These are phyloP conservation scores for Melanomma pulvis-pyrius DNA, from an alignment of 495 filamentous ascomycete genomes.

Conservation along the genomic window DNA sequence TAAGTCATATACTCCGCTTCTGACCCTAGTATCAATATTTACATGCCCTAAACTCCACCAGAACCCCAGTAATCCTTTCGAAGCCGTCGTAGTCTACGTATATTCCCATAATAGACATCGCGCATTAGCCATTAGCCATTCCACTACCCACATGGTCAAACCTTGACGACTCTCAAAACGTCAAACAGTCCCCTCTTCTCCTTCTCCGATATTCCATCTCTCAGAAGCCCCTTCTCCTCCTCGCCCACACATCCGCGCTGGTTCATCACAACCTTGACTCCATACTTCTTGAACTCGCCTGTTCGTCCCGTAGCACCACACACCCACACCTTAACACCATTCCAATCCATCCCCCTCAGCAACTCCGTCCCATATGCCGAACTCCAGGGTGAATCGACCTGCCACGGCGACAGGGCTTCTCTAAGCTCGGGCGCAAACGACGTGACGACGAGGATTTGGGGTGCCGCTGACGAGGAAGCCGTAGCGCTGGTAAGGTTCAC, in stretches of 20 bases:
- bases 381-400: slow-evolving; percentile 49
- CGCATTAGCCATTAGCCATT: neutral
- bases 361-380: slow-evolving; percentile 59
- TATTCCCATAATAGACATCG: too few relatives aligned
- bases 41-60: neutral
- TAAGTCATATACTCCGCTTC: too few relatives aligned
- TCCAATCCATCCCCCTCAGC: slow-evolving; percentile 36
- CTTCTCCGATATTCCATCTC: slow-evolving; percentile 14
- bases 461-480: slow-evolving; percentile 29
- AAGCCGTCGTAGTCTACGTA: too few relatives aligned
- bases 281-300: slow-evolving; percentile 47
- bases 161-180: slow-evolving; percentile 14
- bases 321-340: slow-evolving; percentile 51
- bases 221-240: slow-evolving; percentile 1
- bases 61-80: neutral
- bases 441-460: slow-evolving; percentile 54
- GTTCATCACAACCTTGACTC: slow-evolving; percentile 54
- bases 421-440: slow-evolving; percentile 57
- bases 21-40: too few relatives aligned
- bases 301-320: slow-evolving; percentile 60
- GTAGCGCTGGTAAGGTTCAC: slow-evolving; percentile 11
- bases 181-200: slow-evolving; percentile 22
- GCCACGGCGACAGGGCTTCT: slow-evolving; percentile 50
- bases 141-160: neutral
- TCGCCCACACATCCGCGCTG: slow-evolving; percentile 55